These are phyloP conservation scores for Fusarium liriodendri DNA, from an alignment of 2,329 filamentous ascomycete genomes.

Conservation along the genomic window DNA sequence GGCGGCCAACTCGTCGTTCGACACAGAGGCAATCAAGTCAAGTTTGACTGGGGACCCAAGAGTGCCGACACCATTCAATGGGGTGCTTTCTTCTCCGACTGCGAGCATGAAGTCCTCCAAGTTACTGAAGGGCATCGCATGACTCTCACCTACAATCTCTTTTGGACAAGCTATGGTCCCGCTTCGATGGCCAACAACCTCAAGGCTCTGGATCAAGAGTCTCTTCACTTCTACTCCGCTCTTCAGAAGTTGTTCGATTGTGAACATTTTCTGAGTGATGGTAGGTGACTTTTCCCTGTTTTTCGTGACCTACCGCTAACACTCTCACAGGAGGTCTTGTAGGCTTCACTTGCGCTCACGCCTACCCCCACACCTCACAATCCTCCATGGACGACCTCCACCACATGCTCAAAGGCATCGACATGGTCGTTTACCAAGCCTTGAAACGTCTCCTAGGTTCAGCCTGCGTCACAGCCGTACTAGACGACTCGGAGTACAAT, in stretches of 20 bases:
- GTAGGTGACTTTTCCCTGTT: not conserved
- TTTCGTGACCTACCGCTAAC: not conserved
- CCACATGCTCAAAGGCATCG: conserved; percentile 57
- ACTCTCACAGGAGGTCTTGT: conserved; percentile 52
- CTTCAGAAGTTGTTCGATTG: conserved; percentile 15
- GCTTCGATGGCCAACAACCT: conserved; percentile 32
- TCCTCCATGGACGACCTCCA: conserved; percentile 43
- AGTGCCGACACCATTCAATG: not conserved
- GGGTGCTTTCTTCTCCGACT: not conserved
- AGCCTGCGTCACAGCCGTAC: conserved; percentile 2
- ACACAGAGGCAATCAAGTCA: not conserved
- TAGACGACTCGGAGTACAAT: conserved; percentile 3
- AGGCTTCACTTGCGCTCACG: conserved; percentile 59
- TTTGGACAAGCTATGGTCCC: conserved; percentile 42
- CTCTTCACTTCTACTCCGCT: conserved; percentile 5
- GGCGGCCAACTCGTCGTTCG: not conserved
- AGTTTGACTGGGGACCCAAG: conserved; percentile 2
- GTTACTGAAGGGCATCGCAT: not conserved
- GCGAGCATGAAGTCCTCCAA: not conserved
- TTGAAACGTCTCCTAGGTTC: conserved; percentile 11
- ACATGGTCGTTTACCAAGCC: conserved; percentile 54
- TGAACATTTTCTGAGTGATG: not conserved
- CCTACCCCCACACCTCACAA: conserved; percentile 56
- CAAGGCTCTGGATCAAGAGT: conserved; percentile 16
- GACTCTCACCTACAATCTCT: conserved; percentile 38